Conservation (phyloP, 2,329 filamentous ascomycete genomes). For the Chaetomium sp. region DNA sequence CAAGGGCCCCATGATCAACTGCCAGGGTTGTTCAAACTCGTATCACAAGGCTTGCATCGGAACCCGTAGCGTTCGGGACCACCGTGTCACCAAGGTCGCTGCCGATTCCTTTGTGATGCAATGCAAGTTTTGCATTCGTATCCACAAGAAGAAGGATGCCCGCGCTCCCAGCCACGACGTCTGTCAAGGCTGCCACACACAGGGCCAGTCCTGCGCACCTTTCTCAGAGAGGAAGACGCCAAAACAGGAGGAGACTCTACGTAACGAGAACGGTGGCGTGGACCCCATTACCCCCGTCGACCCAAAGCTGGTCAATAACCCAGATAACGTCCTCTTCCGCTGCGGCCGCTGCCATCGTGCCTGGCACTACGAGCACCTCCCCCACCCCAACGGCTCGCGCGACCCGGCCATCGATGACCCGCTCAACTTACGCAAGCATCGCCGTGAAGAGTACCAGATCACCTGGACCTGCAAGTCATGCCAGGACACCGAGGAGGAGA, state of each 20-base stretch:
- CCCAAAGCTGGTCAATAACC: slow-evolving; percentile 69
- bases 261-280: slow-evolving; percentile 74
- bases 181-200: slow-evolving; percentile 69
- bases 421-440: slow-evolving; percentile 58
- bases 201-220: slow-evolving; percentile 70
- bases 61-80: slow-evolving; percentile 71
- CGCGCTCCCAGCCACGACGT: slow-evolving; percentile 68
- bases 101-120: slow-evolving; percentile 81
- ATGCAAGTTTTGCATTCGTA: slow-evolving; percentile 80
- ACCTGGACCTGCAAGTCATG: slow-evolving; percentile 85
- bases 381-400: slow-evolving; percentile 47
- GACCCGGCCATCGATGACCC: slow-evolving; percentile 45
- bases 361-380: slow-evolving; percentile 84
- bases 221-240: slow-evolving; percentile 74
- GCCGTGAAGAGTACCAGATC: slow-evolving; percentile 70
- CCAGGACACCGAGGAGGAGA: slow-evolving; percentile 56
- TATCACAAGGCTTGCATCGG: slow-evolving; percentile 87
- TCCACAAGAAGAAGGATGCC: slow-evolving; percentile 67
- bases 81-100: slow-evolving; percentile 83
- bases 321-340: slow-evolving; percentile 77
- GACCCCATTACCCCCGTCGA: slow-evolving; percentile 74
- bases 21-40: slow-evolving; percentile 83
- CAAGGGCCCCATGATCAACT: slow-evolving; percentile 76
- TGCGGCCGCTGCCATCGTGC: slow-evolving; percentile 75
- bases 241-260: slow-evolving; percentile 79